Conservation (phyloP, 192 early-diverging fungal species). For the Coemansia sp. region DNA sequence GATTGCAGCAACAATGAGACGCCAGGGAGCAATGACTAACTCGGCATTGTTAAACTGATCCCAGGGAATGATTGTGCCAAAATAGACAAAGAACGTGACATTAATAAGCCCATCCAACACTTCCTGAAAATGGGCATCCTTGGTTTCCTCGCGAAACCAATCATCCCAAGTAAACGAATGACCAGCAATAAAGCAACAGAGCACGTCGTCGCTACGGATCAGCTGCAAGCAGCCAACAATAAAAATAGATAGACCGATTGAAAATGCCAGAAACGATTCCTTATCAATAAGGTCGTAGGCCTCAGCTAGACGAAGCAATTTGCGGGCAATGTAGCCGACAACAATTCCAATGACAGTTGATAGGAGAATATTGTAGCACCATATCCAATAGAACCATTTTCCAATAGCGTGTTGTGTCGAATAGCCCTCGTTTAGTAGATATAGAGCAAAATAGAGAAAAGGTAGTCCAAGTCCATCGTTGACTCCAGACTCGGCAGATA, state of each 20-base stretch:
- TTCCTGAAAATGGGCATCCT: conserved; percentile 89
- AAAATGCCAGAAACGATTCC: conserved; percentile 81
- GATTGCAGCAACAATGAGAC: conserved; percentile 67
- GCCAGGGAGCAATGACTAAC: conserved; percentile 65
- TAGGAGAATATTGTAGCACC: conserved; percentile 81
- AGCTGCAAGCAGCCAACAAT: conserved; percentile 68
- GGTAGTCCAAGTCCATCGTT: conserved; percentile 90
- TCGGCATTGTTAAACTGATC: conserved; percentile 62
- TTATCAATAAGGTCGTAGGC: conserved; percentile 82
- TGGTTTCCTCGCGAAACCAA: conserved; percentile 86
- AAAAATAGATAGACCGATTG: conserved; percentile 74
- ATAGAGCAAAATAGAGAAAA: conserved; percentile 75
- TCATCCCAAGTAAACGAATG: conserved; percentile 87
- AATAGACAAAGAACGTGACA: conserved; percentile 85
- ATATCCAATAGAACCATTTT: conserved; percentile 77
- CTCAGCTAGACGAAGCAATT: conserved; percentile 70
- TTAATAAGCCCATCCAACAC: conserved; percentile 90
- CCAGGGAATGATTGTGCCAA: conserved; percentile 81
- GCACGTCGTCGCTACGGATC: conserved; percentile 70
- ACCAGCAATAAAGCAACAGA: conserved; percentile 77
- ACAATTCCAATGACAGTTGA: conserved; percentile 72
- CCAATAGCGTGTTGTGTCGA: conserved; percentile 64
- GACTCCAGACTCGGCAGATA: conserved; percentile 81
- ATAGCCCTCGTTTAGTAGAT: conserved; percentile 57
- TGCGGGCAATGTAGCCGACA: conserved; percentile 70